Evolutionary conservation across 192 early-diverging fungal genomes (phyloP), one percentile per base, ranked within the genome.

Genomic region (Allomyces macrogynus): DNA sequence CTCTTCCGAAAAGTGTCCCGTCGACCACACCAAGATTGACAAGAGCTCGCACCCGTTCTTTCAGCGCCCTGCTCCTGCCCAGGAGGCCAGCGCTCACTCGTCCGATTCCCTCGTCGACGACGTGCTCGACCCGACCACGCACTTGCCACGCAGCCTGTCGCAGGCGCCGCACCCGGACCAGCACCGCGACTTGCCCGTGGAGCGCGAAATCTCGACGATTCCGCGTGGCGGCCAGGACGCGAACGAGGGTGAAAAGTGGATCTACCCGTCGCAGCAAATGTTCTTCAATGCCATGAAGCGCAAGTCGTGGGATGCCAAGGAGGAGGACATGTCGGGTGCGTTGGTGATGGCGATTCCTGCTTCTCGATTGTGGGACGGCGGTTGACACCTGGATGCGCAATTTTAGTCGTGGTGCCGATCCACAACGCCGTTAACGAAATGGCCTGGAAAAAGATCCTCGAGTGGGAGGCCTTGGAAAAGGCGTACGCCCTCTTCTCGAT

Each of bases 221-320:
- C 92, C 90, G 0, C 78, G 86, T 11, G 81, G 80, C 20, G 76
- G 80, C 23, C 64, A 72, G 23, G 68, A 78, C 14, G 65, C 76
- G 4, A 76, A 79, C 68, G 72, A 79, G 22, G 72, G 80, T 9
- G 69, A 77, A 60, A 24, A 74, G 12, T 93, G 93, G 93, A 74
- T 93, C 11, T 95, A 95, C 67, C 93, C 93, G 10, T 89, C 87
- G 23, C 89, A 93, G 70, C 90, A 92, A 74, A 89, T 89, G 87
- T 95, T 95, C 63, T 95, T 87, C 77, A 95, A 95, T 64, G 93
- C 93, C 1, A 91, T 95, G 87, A 84, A 80, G 68, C 84, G 93
- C 70, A 95, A 95, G 67, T 89, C 87, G 71, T 92, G 90, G 89
- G 67, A 81, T 62, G 84, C 93, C 0, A 65, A 79, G 3, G 89